phyloP scores from a whole-genome alignment of 2,329 filamentous ascomycete genomes.

The Botryotinia narcissicola region DNA sequence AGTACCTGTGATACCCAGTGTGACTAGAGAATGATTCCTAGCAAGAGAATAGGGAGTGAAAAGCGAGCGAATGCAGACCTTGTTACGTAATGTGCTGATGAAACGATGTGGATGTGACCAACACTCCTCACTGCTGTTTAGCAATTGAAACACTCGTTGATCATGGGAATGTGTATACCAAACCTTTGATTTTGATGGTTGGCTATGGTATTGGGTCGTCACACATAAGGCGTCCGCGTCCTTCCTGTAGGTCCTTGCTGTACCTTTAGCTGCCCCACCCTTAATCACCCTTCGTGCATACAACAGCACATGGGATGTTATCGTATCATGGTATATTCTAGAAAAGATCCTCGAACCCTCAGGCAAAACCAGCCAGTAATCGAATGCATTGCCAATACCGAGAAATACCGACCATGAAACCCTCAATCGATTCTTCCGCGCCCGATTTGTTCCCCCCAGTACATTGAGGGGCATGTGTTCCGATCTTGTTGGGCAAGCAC shows the following conservation, averaged over 20 bases:
- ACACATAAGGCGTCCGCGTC: not conserved
- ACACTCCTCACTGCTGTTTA: not conserved
- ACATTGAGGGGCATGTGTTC: not conserved
- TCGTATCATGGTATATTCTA: not conserved
- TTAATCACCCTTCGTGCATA: not conserved
- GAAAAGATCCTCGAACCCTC: not conserved
- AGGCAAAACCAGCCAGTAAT: not conserved
- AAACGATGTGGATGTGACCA: not conserved
- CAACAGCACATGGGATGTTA: not conserved
- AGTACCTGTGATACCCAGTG: not conserved
- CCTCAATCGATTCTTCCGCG: not conserved
- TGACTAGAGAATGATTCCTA: not conserved
- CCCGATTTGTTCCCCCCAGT: not conserved
- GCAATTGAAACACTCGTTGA: not conserved
- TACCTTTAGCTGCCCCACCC: not conserved
- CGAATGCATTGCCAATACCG: not conserved
- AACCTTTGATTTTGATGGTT: not conserved
- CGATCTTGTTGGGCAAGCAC: not conserved
- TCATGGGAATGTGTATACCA: not conserved
- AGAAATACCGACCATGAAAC: not conserved
- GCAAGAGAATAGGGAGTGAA: not conserved
- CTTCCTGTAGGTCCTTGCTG: conserved; percentile 1
- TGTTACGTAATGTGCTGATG: not conserved
- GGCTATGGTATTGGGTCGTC: not conserved
- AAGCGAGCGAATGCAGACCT: not conserved